Percentiles rank a stretch among this genome's conserved stretches.
These are phyloP conservation scores for Fusarium sp. DNA, from an alignment of 2,329 filamentous ascomycete genomes.

Conservation along the genomic window DNA sequence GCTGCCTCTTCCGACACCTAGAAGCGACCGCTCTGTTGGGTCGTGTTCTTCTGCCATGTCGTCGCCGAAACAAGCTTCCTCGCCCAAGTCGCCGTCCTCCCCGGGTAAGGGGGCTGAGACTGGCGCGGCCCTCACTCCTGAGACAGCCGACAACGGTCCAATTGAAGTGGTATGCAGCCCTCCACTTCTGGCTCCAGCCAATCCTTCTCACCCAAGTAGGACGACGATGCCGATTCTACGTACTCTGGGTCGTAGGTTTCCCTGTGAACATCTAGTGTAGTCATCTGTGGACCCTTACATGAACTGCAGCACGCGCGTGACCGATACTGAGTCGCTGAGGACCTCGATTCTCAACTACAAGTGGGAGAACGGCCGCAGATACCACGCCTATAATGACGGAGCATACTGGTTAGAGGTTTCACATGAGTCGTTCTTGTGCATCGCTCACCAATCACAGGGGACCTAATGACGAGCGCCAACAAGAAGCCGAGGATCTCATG, in stretches of 20 bases:
- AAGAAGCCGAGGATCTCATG: constrained; percentile 41
- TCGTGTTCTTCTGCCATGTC: not conserved
- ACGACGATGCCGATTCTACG: constrained; percentile 17
- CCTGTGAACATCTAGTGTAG: not conserved
- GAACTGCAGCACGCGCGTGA: not conserved
- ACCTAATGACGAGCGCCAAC: constrained; percentile 41
- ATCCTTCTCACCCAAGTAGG: constrained; percentile 9
- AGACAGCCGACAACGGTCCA: not conserved
- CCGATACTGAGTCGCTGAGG: constrained; percentile 19
- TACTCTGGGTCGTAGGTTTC: constrained; percentile 9
- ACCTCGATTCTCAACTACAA: constrained; percentile 36
- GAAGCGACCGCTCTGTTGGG: not conserved
- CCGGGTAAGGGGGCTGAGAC: not conserved
- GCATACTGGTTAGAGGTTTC: constrained; percentile 43
- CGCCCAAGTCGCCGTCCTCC: not conserved
- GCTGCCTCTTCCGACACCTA: not conserved
- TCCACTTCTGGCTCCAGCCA: not conserved
- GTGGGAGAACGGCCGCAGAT: constrained; percentile 60
- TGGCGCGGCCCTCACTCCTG: not conserved
- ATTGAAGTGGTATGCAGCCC: constrained; percentile 12
- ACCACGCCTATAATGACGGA: constrained; percentile 60
- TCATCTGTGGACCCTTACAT: not conserved
- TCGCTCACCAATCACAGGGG: constrained; percentile 13
- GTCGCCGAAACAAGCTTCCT: not conserved
- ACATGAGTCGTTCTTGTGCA: not conserved